phyloP scores from a whole-genome alignment of 2,329 filamentous ascomycete species.

The Daldinia sp. region DNA sequence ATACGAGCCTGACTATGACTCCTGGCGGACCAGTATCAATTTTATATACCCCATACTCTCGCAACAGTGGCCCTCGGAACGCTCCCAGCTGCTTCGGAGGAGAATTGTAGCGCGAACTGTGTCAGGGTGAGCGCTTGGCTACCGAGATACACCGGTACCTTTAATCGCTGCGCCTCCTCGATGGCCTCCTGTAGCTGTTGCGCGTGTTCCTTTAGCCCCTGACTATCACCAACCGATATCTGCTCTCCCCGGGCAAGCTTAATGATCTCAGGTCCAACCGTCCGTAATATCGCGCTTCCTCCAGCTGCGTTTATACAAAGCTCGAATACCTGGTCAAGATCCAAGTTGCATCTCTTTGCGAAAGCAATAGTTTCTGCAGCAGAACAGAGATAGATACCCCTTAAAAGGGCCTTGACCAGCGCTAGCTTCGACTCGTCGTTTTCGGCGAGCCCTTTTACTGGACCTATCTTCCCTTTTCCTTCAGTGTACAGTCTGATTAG shows the following conservation, averaged over 20 bases:
- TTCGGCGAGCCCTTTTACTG: conserved; percentile 46
- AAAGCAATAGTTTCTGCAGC: conserved; percentile 60
- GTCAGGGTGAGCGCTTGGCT: conserved; percentile 56
- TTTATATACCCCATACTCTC: conserved; percentile 47
- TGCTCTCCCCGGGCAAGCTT: conserved; percentile 50
- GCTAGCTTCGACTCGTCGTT: conserved; percentile 54
- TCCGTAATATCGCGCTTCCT: conserved; percentile 56
- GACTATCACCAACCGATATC: conserved; percentile 31
- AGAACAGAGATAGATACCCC: conserved; percentile 59
- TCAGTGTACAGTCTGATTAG: conserved; percentile 59
- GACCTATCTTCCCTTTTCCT: conserved; percentile 52
- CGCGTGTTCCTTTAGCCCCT: conserved; percentile 50
- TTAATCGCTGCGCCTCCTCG: conserved; percentile 58
- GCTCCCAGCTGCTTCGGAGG: conserved; percentile 35
- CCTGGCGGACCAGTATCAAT: conserved; percentile 1
- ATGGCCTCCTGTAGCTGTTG: conserved; percentile 54
- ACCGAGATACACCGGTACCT: conserved; percentile 57
- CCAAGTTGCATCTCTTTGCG: conserved; percentile 56
- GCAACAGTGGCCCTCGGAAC: conserved; percentile 45
- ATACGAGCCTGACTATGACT: neutral
- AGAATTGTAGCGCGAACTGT: conserved; percentile 48
- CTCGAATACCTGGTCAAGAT: conserved; percentile 60
- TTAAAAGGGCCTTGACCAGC: conserved; percentile 56
- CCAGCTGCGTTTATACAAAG: conserved; percentile 62
- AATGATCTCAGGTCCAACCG: conserved; percentile 56